Base-by-base conservation (phyloP, 2,329 filamentous ascomycete species). In the Aspergillus quadricinctus region DNA sequence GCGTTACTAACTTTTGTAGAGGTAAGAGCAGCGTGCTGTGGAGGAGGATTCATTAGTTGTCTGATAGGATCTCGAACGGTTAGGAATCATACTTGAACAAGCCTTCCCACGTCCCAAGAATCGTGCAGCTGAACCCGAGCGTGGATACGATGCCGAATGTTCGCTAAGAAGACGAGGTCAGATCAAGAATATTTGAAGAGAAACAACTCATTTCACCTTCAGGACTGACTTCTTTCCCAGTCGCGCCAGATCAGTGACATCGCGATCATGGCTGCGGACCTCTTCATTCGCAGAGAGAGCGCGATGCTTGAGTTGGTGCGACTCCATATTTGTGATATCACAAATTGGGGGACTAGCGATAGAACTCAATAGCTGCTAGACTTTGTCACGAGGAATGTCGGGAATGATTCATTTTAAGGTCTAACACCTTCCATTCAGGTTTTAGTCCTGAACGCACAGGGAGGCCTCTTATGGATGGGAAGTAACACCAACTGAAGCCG, bases 71-170 rank as follows among this genome's bases (percentile, higher is more conserved):
- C 28, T 1, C 19, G 21, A 50, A 43, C 17, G 4, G 5, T 9
- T 6, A 57, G 53, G 19, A 25, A 50, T 3, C 68, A 57, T 54
- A 76, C 73, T 71, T 67, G 7, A 75, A 60, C 49, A 74, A 65
- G 7, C 69, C 73, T 56, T 76, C 73, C 74, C 74, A 76, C 5
- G 72, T 75, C 45, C 65, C 65, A 63, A 76, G 70, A 48, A 76
- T 67, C 3, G 73, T 74, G 57, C 69, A 72, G 45, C 72, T 73
- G 57, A 76, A 75, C 6, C 74, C 74, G 31, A 75, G 66, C 25
- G 73, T 75, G 2, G 73, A 75, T 50, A 76, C 60, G 52, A 75
- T 66, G 4, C 73, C 68, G 49, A 75, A 76, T 53, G 75, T 75
- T 50, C 74, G 69, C 73, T 76, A 59, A 25, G 25, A 11, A 48